Base-by-base conservation (phyloP, 2,329 filamentous ascomycete species). In the Gaeumannomyces sp. region DNA sequence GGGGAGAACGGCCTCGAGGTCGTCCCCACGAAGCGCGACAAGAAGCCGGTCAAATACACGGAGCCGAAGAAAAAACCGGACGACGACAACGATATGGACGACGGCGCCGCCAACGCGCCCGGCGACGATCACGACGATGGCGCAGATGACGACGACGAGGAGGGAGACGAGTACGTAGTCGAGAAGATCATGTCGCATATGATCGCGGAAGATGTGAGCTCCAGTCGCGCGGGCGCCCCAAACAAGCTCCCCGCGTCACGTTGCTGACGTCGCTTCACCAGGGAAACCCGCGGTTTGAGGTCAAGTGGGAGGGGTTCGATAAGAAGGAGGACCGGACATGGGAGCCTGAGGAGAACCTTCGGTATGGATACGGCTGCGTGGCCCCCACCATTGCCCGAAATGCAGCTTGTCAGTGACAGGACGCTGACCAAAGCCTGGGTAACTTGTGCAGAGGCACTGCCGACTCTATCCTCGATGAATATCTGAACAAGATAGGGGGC, bases 271-370 rank as follows among this genome's bases (percentile, higher is more conserved):
- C 6, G 67, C 16, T 3, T 19, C 58, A 11, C 66, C 27, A 85
- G 78, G 84, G 83, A 27, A 73, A 74, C 5, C 71, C 87, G 0
- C 81, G 82, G 60, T 93, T 89, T 71, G 82, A 89, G 63, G 89
- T 95, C 50, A 93, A 94, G 71, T 95, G 91, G 91, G 85, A 91
- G 68, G 91, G 91, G 3, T 95, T 89, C 67, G 85, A 90, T 0
- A 84, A 87, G 67, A 86, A 87, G 67, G 74, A 79, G 0, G 91
- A 95, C 69, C 77, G 85, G 71, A 95, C 91, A 0, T 94, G 90
- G 91, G 91, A 95, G 73, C 88, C 89, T 0, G 88, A 91, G 70
- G 85, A 86, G 14, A 93, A 93, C 69, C 78, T 92, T 66, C 76
- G 69, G 85, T 87, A 75, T 66, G 81, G 59, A 29, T 31, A 11